Percentiles rank a stretch among this genome's conserved stretches.
Conservation (phyloP, 2,329 filamentous ascomycete species). For the Verticillium tricorpus region DNA sequence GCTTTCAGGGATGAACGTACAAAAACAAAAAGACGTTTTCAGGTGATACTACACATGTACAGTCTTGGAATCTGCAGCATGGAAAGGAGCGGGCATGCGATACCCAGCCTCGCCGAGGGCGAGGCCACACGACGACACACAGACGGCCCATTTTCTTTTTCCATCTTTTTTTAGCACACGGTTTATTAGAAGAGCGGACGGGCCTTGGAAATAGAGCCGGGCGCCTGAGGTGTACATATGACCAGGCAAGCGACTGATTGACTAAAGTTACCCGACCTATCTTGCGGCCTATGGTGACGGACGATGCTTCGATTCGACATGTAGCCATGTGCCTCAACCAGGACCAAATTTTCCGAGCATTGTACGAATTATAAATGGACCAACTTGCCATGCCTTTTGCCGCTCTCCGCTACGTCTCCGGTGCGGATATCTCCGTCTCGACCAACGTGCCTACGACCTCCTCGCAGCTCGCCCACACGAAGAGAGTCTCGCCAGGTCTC, state of each 20-base stretch:
- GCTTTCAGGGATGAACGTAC: not conserved
- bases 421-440: constrained; percentile 4
- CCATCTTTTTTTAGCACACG: not conserved
- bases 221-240: not conserved
- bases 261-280: not conserved
- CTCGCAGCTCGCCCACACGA: constrained; percentile 77
- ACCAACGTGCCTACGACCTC: constrained; percentile 65
- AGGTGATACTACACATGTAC: not conserved
- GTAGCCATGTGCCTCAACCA: not conserved
- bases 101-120: not conserved
- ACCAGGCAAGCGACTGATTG: not conserved
- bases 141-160: not conserved
- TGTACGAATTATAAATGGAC: no score
- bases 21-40: not conserved
- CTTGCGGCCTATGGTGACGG: not conserved
- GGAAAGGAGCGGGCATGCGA: not conserved
- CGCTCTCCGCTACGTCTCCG: constrained; percentile 31
- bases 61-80: not conserved
- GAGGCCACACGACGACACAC: not conserved
- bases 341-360: not conserved
- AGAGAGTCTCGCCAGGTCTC: constrained; percentile 46
- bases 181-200: not conserved
- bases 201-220: not conserved
- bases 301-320: not conserved
- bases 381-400: not conserved